Conservation (phyloP, 805 yeast species). For the Ogataea methanolica region DNA sequence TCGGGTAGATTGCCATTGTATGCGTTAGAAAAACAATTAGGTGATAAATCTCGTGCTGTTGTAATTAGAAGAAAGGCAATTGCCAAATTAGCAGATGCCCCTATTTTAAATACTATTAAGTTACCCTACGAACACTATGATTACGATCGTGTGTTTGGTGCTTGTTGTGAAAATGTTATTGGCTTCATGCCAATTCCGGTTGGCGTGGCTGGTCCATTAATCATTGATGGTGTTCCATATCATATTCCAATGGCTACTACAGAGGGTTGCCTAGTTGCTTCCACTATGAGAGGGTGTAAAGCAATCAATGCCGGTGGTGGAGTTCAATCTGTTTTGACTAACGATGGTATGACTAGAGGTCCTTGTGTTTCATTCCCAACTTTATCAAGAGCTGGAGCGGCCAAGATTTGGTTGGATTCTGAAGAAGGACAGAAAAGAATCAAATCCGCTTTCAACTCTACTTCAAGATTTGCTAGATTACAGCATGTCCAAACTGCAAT, state of each 20-base stretch:
- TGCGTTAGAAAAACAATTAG: constrained; percentile 89
- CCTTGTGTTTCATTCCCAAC: constrained; percentile 92
- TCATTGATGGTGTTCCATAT: constrained; percentile 81
- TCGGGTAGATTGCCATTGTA: constrained; percentile 83
- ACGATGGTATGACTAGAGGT: constrained; percentile 99
- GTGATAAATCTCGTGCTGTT: constrained; percentile 89
- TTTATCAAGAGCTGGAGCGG: constrained; percentile 84
- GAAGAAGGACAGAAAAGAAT: constrained; percentile 83
- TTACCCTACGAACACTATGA: constrained; percentile 84
- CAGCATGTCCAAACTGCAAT: constrained; percentile 88
- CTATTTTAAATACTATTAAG: constrained; percentile 63
- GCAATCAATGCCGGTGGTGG: constrained; percentile 98
- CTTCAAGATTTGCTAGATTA: constrained; percentile 94
- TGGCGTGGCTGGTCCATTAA: constrained; percentile 96
- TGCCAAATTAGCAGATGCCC: constrained; percentile 75
- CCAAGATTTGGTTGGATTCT: constrained; percentile 92
- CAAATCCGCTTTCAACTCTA: constrained; percentile 89
- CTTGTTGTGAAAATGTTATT: constrained; percentile 98
- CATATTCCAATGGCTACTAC: constrained; percentile 99
- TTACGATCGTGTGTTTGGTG: constrained; percentile 94
- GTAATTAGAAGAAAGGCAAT: constrained; percentile 89
- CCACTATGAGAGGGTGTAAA: constrained; percentile 98
- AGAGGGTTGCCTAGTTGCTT: constrained; percentile 97
- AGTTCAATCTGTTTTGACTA: constrained; percentile 82
- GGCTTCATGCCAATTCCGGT: constrained; percentile 96